Conservation (phyloP, 768 basidiomycete genomes). For the Mycena filopes region DNA sequence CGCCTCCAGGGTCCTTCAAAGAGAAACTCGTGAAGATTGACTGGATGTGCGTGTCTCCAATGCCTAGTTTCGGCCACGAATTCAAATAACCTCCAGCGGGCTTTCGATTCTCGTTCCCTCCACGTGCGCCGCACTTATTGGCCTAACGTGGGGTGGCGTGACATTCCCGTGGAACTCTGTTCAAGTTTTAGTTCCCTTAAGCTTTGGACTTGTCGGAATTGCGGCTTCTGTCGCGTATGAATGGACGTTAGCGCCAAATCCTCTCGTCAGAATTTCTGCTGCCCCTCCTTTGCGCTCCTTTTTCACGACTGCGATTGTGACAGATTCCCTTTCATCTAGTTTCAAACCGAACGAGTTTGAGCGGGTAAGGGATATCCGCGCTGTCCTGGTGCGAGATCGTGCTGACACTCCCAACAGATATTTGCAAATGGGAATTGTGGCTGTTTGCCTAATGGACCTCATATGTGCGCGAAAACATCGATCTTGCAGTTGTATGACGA, state of each 20-base stretch:
- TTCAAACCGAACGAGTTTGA: not conserved
- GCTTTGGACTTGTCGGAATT: not conserved
- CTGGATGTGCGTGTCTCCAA: slow-evolving; percentile 48
- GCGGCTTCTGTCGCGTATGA: not conserved
- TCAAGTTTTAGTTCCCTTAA: not conserved
- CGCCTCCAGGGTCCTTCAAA: slow-evolving; percentile 44
- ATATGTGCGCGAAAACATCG: too few relatives aligned
- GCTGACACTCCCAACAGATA: not conserved
- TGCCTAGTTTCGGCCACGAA: too few relatives aligned
- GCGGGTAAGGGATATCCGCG: slow-evolving; percentile 4
- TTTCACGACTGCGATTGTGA: too few relatives aligned
- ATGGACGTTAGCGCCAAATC: not conserved
- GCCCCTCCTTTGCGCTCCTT: too few relatives aligned
- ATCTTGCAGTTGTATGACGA: not conserved
- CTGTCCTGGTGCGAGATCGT: too few relatives aligned
- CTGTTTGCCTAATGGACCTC: too few relatives aligned
- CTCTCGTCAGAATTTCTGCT: too few relatives aligned
- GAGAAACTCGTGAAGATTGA: slow-evolving; percentile 53
- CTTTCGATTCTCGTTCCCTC: not conserved
- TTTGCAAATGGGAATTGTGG: not conserved
- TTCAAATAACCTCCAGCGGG: not conserved
- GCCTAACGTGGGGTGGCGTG: not conserved
- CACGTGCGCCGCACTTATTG: not conserved
- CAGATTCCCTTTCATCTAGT: not conserved
- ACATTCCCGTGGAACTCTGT: not conserved